Evolutionary conservation across 2,329 filamentous ascomycete species (phyloP).

Genomic region (Colletotrichum costaricense): DNA sequence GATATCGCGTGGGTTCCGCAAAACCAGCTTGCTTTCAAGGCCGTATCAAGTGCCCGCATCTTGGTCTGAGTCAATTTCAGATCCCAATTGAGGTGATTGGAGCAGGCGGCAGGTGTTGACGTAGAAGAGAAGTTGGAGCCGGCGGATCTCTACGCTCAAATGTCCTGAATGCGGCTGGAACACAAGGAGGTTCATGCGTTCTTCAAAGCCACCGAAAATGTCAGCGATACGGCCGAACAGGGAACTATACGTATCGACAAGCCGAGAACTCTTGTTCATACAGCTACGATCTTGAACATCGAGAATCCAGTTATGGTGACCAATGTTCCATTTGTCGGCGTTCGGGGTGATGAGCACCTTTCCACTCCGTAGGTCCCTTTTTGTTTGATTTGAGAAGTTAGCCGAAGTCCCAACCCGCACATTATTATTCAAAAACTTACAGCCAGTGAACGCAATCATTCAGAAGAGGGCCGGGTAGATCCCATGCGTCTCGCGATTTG

Average conservation of each 20-base stretch:
- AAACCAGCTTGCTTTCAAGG: conserved; percentile 66
- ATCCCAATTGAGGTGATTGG: conserved; percentile 58
- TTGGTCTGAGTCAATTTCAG: conserved; percentile 67
- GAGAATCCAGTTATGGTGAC: conserved; percentile 47
- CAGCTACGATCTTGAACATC: conserved; percentile 40
- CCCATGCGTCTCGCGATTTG: conserved; percentile 42
- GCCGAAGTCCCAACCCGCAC: not conserved
- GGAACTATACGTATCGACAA: conserved; percentile 62
- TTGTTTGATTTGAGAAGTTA: not conserved
- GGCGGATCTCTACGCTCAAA: conserved; percentile 61
- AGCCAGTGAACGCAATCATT: conserved; percentile 71
- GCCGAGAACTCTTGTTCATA: not conserved
- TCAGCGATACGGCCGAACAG: conserved; percentile 50
- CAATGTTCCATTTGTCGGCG: conserved; percentile 33
- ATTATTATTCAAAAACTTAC: not conserved
- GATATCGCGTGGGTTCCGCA: conserved; percentile 56
- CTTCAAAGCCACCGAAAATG: conserved; percentile 64
- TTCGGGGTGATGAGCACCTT: conserved; percentile 41
- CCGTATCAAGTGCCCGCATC: conserved; percentile 71
- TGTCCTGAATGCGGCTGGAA: conserved; percentile 51
- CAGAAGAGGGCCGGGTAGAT: conserved; percentile 63
- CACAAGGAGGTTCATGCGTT: conserved; percentile 53
- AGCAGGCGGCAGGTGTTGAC: conserved; percentile 59
- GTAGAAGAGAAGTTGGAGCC: conserved; percentile 63
- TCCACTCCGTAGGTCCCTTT: conserved; percentile 48